Base-by-base conservation (phyloP, 352 stramenopile genomes). In the Pelagophyceae sp. region DNA sequence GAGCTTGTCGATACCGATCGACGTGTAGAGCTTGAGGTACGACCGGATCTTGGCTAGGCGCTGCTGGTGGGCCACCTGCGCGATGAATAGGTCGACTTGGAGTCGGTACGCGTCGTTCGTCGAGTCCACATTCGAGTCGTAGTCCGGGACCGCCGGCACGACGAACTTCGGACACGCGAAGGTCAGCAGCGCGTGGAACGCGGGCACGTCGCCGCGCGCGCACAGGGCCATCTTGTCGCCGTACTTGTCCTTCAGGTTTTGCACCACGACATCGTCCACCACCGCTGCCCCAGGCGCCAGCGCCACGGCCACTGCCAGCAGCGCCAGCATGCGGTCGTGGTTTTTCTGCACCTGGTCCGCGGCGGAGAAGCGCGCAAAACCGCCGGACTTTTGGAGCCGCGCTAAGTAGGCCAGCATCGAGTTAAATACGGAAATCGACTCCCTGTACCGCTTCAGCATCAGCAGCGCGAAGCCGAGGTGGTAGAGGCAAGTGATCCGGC, bases 21-120 rank as follows among this genome's bases (percentile, higher is more conserved):
- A 96, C 6, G 93, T 96, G 86, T 98, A 98, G 6, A 98, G 85
- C 80, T 96, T 97, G 80, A 98, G 88, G 87, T 96, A 98, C 69
- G 91, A 96, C 74, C 93, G 85, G 67, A 98, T 87, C 79, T 92
- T 93, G 61, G 90, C 86, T 72, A 97, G 88, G 72, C 90, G 88
- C 76, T 90, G 83, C 82, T 97, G 90, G 58, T 87, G 84, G 38
- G 83, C 78, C 63, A 98, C 92, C 84, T 98, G 91, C 51, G 92
- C 87, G 65, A 91, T 86, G 77, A 98, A 97, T 37, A 91, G 82
- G 77, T 83, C 74, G 29, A 92, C 77, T 82, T 91, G 86, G 51
- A 86, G 82, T 64, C 85, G 85, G 80, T 88, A 87, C 0, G 83
- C 82, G 81, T 89, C 82, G 32, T 89, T 79, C 38, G 45, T 74